Conservation (phyloP, 305 asterid species). For the Caryopteris hybrid region DNA sequence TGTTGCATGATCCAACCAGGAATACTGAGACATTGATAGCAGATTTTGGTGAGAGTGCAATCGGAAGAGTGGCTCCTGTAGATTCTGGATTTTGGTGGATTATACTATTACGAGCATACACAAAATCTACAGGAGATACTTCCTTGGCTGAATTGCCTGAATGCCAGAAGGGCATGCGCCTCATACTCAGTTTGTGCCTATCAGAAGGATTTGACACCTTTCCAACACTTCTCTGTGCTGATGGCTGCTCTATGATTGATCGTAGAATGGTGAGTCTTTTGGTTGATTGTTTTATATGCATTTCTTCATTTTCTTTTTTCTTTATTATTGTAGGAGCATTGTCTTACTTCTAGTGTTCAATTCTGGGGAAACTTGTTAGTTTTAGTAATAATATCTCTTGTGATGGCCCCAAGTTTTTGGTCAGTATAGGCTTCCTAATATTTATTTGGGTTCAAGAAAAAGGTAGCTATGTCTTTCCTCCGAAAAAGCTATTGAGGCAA, state of each 20-base stretch:
- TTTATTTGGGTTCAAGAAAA: too few species aligned
- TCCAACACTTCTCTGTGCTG: slow-evolving; percentile 88
- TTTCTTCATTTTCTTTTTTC: neutral
- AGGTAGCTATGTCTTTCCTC: too few species aligned
- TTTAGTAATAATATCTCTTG: too few species aligned
- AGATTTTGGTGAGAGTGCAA: slow-evolving; percentile 89
- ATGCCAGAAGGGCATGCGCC: slow-evolving; percentile 81
- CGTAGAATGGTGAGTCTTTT: slow-evolving; percentile 72
- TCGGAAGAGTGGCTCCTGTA: slow-evolving; percentile 89
- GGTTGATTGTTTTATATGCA: neutral
- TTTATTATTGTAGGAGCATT: neutral
- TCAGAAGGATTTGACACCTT: slow-evolving; percentile 88
- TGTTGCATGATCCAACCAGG: slow-evolving; percentile 62
- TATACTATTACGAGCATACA: slow-evolving; percentile 74
- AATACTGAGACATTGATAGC: slow-evolving; percentile 69
- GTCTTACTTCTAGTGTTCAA: neutral
- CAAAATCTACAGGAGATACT: slow-evolving; percentile 77
- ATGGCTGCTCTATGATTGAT: slow-evolving; percentile 90
- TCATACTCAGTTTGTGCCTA: slow-evolving; percentile 77
- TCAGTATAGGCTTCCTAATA: too few species aligned
- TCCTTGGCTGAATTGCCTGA: slow-evolving; percentile 81
- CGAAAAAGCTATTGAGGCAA: too few species aligned
- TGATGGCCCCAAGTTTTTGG: too few species aligned
- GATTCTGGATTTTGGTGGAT: slow-evolving; percentile 97
- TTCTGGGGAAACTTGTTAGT: too few species aligned